phyloP scores from a whole-genome alignment of 768 basidiomycete genomes.

The Auriscalpium orientale region DNA sequence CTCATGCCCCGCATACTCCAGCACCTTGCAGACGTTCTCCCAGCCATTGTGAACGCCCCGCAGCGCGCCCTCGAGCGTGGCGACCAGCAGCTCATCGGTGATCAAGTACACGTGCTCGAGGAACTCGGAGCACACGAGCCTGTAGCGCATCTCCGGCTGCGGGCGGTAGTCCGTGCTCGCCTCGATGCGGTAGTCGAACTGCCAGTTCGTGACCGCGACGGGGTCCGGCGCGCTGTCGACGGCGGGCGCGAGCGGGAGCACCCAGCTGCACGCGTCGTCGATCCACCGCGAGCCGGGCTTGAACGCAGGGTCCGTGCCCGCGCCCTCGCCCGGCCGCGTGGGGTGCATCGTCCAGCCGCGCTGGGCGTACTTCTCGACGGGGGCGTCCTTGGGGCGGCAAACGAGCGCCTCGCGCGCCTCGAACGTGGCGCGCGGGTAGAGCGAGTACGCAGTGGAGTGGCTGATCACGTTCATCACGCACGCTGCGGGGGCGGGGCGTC shows the following conservation, averaged over 20 bases:
- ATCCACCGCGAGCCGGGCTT: slow-evolving; percentile 21
- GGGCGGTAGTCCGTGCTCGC: too few species aligned
- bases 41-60: background rate
- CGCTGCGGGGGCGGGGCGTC: too few species aligned
- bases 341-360: slow-evolving; percentile 31
- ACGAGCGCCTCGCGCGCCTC: slow-evolving; percentile 24
- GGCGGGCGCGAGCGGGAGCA: slow-evolving; percentile 23
- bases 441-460: slow-evolving; percentile 30
- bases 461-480: slow-evolving; percentile 39
- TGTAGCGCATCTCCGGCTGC: background rate
- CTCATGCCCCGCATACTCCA: background rate
- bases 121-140: background rate
- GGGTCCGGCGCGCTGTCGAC: background rate
- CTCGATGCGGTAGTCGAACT: background rate
- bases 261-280: slow-evolving; percentile 25
- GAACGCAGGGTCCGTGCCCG: slow-evolving; percentile 14
- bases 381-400: slow-evolving; percentile 2
- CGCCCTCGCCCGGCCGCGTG: background rate
- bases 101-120: background rate
- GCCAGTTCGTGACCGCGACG: background rate
- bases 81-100: background rate
- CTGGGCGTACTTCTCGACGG: too few species aligned
- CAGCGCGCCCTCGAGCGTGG: background rate
- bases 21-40: background rate
- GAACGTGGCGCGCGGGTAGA: slow-evolving; percentile 37